These are phyloP conservation scores for Neurospora sp. DNA, from an alignment of 495 filamentous ascomycete genomes.

Conservation along the genomic window DNA sequence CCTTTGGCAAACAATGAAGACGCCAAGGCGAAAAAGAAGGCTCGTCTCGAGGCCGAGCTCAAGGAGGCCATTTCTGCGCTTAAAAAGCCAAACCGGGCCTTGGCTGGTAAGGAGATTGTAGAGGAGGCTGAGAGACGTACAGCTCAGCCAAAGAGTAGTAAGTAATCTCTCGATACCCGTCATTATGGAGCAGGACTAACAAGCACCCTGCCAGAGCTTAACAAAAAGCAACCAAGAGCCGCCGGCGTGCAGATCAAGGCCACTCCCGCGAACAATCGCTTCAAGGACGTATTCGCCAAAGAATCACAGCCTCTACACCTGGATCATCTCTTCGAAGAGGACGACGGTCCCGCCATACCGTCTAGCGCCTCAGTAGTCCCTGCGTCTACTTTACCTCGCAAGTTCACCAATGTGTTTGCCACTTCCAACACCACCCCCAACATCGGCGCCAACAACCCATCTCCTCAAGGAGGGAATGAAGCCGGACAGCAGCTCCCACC, in stretches of 20 bases:
- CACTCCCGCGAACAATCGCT: slow-evolving; percentile 55
- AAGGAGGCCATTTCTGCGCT: slow-evolving; percentile 73
- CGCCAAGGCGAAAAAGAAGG: slow-evolving; percentile 61
- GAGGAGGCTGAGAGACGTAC: slow-evolving; percentile 57
- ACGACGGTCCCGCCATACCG: slow-evolving; percentile 11
- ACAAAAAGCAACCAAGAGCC: slow-evolving; percentile 51
- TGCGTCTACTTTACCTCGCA: slow-evolving; percentile 29
- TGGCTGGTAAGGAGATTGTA: slow-evolving; percentile 62
- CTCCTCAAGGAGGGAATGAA: not conserved
- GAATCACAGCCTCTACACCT: slow-evolving; percentile 5
- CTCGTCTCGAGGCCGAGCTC: slow-evolving; percentile 68
- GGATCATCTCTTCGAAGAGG: slow-evolving; percentile 4
- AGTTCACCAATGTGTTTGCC: slow-evolving; percentile 17
- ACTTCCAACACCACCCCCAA: not conserved
- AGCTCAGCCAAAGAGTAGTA: slow-evolving; percentile 28
- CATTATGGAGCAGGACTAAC: slow-evolving; percentile 13
- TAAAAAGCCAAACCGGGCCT: slow-evolving; percentile 75
- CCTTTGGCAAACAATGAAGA: slow-evolving; percentile 27
- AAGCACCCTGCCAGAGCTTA: slow-evolving; percentile 41
- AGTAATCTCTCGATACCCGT: slow-evolving; percentile 1
- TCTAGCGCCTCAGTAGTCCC: slow-evolving; percentile 22
- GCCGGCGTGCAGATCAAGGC: slow-evolving; percentile 64
- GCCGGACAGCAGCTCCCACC: not conserved
- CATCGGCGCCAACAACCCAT: not conserved
- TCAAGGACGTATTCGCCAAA: slow-evolving; percentile 31